These are phyloP conservation scores for Fusarium pininemorale DNA, from an alignment of 2,329 filamentous ascomycete species.

Conservation along the genomic window DNA sequence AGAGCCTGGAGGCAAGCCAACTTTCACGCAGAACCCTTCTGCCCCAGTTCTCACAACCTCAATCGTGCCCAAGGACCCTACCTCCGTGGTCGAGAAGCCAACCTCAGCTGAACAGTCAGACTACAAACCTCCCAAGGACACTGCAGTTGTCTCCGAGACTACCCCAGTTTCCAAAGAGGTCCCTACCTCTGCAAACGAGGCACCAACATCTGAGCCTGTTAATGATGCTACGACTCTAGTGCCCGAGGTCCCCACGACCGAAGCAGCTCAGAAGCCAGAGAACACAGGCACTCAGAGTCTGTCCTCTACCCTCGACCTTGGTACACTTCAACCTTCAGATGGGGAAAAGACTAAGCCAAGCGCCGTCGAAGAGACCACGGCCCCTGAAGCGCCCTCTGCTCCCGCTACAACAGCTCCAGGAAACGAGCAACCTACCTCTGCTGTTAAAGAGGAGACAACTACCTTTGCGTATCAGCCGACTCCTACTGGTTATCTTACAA, in stretches of 20 bases:
- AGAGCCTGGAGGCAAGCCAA: slow-evolving; percentile 15
- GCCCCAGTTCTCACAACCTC: slow-evolving; percentile 30
- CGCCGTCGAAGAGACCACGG: slow-evolving; percentile 18
- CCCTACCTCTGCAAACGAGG: neutral
- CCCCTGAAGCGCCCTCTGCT: slow-evolving; percentile 9
- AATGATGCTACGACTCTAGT: slow-evolving; percentile 3
- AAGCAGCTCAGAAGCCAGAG: slow-evolving; percentile 14
- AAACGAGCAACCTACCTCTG: slow-evolving; percentile 1
- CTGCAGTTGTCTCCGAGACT: neutral
- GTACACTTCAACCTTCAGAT: slow-evolving; percentile 31
- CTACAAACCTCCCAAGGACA: neutral
- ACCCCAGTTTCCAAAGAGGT: neutral
- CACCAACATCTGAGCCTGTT: slow-evolving; percentile 1
- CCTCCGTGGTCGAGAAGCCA: neutral
- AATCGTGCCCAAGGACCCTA: slow-evolving; percentile 29
- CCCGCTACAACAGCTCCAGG: neutral
- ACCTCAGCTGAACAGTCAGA: neutral
- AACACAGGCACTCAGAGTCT: slow-evolving; percentile 2
- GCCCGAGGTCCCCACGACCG: neutral
- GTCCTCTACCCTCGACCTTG: slow-evolving; percentile 38
- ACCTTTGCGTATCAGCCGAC: slow-evolving; percentile 7
- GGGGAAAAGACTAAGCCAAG: slow-evolving; percentile 5
- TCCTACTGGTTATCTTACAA: slow-evolving; percentile 10
- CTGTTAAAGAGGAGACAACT: slow-evolving; percentile 1
- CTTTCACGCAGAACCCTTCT: slow-evolving; percentile 27